A percentile compares a stretch with the other conserved stretches of the same genome.
These are phyloP conservation scores for Heracleum sosnowskyi DNA, from an alignment of 129 eudicot species.

Conservation along the genomic window DNA sequence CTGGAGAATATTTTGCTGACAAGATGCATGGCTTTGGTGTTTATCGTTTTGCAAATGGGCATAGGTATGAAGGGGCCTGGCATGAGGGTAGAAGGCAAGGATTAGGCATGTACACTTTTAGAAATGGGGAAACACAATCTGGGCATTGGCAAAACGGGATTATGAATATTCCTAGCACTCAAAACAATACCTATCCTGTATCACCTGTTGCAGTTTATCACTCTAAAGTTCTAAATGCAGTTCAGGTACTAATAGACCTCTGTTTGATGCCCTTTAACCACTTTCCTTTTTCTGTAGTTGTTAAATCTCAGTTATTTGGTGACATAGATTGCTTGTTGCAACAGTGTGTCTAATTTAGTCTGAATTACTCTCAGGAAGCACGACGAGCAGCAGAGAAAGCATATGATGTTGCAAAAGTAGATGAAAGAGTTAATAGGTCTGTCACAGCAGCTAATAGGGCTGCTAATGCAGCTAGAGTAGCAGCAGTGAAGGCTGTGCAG, in stretches of 20 bases:
- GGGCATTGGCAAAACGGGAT: constrained; percentile 92
- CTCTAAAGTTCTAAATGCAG: constrained; percentile 71
- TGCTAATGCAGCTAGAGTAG: constrained; percentile 93
- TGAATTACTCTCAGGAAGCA: constrained; percentile 54
- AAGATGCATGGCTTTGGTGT: constrained; percentile 95
- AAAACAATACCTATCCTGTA: constrained; percentile 44
- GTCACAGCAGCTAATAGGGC: constrained; percentile 91
- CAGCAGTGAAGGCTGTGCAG: constrained; percentile 89
- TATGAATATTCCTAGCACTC: constrained; percentile 80
- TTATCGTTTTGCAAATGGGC: constrained; percentile 73
- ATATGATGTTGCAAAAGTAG: constrained; percentile 80
- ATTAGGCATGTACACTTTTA: constrained; percentile 81
- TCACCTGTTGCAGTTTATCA: constrained; percentile 83
- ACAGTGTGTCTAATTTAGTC: not conserved
- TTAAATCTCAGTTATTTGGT: not conserved
- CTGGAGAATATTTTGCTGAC: constrained; percentile 96
- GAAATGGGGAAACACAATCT: constrained; percentile 81
- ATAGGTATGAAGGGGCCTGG: constrained; percentile 97
- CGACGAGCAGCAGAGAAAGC: constrained; percentile 90
- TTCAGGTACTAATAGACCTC: constrained; percentile 47
- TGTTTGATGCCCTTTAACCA: not conserved
- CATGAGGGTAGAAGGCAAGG: constrained; percentile 99
- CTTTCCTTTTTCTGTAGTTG: not conserved
- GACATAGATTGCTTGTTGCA: not conserved
- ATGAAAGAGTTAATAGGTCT: constrained; percentile 89